phyloP scores from a whole-genome alignment of 345 rosid species.

The Hibiscus tridactylites region DNA sequence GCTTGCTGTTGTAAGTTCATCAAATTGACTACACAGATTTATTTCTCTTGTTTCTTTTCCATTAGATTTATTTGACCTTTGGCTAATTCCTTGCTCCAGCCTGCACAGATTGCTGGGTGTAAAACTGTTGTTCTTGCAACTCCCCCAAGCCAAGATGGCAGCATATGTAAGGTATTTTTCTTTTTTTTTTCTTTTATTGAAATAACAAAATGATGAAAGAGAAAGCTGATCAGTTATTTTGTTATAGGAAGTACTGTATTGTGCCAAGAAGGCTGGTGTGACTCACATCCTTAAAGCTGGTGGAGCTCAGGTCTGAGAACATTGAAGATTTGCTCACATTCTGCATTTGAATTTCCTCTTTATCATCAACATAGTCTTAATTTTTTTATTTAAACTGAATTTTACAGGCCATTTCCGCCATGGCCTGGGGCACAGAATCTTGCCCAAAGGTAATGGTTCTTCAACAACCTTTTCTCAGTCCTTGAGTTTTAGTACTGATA shows the following conservation, averaged over 20 bases:
- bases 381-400: neutral
- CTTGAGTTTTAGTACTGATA: neutral
- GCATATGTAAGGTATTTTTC: slow-evolving; percentile 67
- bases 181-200: neutral
- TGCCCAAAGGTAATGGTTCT: slow-evolving; percentile 73
- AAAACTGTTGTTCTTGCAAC: slow-evolving; percentile 80
- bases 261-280: slow-evolving; percentile 92
- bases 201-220: neutral
- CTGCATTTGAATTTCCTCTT: neutral
- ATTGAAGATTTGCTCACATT: neutral
- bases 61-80: slow-evolving; percentile 11
- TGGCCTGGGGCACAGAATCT: slow-evolving; percentile 97
- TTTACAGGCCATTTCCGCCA: slow-evolving; percentile 80
- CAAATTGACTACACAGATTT: neutral
- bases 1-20: slow-evolving; percentile 73
- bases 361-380: neutral
- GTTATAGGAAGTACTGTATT: slow-evolving; percentile 69
- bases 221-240: neutral
- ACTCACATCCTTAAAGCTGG: slow-evolving; percentile 95
- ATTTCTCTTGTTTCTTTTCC: neutral
- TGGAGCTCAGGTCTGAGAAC: slow-evolving; percentile 73
- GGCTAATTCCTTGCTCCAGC: slow-evolving; percentile 34
- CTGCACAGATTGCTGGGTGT: slow-evolving; percentile 87
- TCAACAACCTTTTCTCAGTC: neutral
- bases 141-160: slow-evolving; percentile 74